Base-by-base conservation (phyloP, 2,329 filamentous ascomycete genomes). In the Metarhizium album region DNA sequence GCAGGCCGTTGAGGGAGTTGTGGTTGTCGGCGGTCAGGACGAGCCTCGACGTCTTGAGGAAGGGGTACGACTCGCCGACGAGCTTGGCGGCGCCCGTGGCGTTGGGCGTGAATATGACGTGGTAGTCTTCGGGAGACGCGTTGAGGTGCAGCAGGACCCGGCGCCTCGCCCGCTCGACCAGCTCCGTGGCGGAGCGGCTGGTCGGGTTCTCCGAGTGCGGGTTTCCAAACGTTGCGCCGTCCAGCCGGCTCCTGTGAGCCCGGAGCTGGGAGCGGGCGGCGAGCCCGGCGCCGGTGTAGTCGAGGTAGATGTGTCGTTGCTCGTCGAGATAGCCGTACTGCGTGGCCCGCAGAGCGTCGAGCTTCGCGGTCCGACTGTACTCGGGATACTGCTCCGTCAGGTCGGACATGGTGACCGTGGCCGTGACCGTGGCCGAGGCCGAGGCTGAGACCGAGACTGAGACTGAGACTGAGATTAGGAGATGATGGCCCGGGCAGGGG, bases 11-110 rank as follows among this genome's bases (percentile, higher is more conserved):
- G 52, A 71, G 49, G 1, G 68, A 70, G 60, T 72, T 72, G 54
- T 72, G 69, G 56, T 72, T 71, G 53, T 72, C 69, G 4, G 61
- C 58, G 0, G 68, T 69, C 24, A 71, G 53, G 6, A 72, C 62
- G 0, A 70, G 58, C 1, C 58, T 56, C 0, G 52, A 49, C 1
- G 56, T 42, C 1, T 55, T 52, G 3, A 47, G 22, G 49, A 68
- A 72, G 5, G 59, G 62, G 52, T 71, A 72, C 4, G 67, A 58
- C 52, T 72, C 69, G 27, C 64, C 69, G 0, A 71, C 62, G 2
- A 72, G 61, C 4, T 64, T 58, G 0, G 68, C 67, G 0, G 68
- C 69, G 0, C 62, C 68, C 0, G 67, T 67, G 9, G 69, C 69
- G 47, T 71, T 72, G 6, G 64, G 49, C 0, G 69, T 71, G 56